Evolutionary conservation across 2,329 filamentous ascomycete species (phyloP).

Genomic region (Cryphonectria nitschkei): DNA sequence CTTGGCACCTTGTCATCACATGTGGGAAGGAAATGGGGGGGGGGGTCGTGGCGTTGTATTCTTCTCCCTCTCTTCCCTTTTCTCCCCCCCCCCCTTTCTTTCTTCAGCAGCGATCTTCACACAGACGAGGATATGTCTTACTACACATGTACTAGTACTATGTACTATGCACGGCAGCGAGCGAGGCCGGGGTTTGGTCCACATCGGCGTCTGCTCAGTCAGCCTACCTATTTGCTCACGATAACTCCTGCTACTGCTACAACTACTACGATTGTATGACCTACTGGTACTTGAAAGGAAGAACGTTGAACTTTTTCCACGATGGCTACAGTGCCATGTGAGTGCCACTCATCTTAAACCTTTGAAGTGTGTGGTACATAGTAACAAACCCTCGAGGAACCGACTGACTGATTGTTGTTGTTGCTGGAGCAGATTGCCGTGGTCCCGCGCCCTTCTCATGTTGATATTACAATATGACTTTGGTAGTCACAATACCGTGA

Average conservation of each 20-base stretch:
- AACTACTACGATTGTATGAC: no score
- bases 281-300: no score
- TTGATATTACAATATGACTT: background rate
- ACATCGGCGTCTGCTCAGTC: background rate
- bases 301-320: background rate
- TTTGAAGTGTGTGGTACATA: background rate
- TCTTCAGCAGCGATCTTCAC: no score
- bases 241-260: background rate
- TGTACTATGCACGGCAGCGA: no score
- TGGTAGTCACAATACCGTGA: background rate
- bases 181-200: background rate
- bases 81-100: no score
- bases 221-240: background rate
- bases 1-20: background rate
- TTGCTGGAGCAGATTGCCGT: background rate
- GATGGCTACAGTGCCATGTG: background rate
- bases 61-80: no score
- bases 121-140: no score
- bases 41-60: no score
- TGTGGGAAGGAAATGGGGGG: background rate
- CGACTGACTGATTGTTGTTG: background rate
- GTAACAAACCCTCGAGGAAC: background rate
- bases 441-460: background rate
- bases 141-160: no score
- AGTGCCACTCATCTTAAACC: background rate